Evolutionary conservation across 2,329 filamentous ascomycete species (phyloP).

Genomic region (Pestalotiopsis sp.): DNA sequence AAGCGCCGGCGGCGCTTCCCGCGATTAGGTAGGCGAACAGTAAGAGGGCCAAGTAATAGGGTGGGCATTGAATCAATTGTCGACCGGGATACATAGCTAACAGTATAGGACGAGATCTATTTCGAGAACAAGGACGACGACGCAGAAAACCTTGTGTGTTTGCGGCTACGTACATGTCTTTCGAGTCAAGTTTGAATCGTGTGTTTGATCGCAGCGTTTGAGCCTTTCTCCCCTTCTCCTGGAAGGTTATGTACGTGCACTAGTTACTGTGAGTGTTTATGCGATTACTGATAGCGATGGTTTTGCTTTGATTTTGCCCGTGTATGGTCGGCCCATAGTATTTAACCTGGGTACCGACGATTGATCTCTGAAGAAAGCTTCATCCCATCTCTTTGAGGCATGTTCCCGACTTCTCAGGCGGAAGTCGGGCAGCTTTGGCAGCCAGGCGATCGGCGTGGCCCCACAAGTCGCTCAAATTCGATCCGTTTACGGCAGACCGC

Average conservation of each 20-base stretch:
- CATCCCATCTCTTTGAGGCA: neutral
- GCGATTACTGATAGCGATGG: neutral
- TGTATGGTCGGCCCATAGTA: neutral
- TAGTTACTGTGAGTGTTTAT: neutral
- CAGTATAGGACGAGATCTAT: neutral
- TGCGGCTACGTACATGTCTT: too few relatives aligned
- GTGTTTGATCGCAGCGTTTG: neutral
- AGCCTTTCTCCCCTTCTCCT: neutral
- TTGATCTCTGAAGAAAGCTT: neutral
- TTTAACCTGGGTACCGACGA: neutral
- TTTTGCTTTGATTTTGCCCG: neutral
- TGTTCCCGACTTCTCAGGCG: neutral
- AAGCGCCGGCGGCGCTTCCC: neutral
- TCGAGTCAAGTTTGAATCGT: neutral
- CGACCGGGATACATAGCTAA: neutral
- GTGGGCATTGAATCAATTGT: neutral
- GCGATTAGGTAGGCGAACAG: neutral
- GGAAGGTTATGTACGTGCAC: neutral
- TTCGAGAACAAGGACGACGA: neutral
- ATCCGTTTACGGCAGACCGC: neutral
- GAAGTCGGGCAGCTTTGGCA: neutral
- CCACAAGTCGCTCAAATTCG: neutral
- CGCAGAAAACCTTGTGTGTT: neutral
- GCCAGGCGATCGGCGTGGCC: neutral
- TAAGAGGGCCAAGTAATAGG: neutral